Evolutionary conservation across 2,329 filamentous ascomycete species (phyloP).

Genomic region (Lecanoromycetidae sp.): DNA sequence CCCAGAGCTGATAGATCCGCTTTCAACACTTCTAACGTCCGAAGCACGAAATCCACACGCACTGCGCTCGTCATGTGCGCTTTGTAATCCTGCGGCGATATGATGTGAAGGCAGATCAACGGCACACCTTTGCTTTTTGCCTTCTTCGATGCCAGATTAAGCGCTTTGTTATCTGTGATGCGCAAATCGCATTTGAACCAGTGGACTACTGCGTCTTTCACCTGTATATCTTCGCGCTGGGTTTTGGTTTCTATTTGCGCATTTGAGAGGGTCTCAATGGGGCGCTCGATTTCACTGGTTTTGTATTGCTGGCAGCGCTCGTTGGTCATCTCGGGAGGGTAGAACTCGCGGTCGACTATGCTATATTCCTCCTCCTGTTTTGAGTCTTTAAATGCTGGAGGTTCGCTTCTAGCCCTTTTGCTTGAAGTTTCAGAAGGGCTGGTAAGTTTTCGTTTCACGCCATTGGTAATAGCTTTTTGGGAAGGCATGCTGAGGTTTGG

Average conservation of each 20-base stretch:
- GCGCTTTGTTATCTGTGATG: slow-evolving; percentile 57
- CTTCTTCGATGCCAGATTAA: slow-evolving; percentile 53
- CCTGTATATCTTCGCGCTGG: slow-evolving; percentile 39
- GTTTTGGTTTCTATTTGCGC: slow-evolving; percentile 50
- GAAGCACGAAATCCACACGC: slow-evolving; percentile 68
- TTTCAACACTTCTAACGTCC: slow-evolving; percentile 55
- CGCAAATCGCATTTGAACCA: slow-evolving; percentile 86
- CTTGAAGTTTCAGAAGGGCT: not conserved
- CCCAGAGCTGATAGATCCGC: slow-evolving; percentile 55
- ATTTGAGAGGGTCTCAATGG: slow-evolving; percentile 54
- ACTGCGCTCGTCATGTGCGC: slow-evolving; percentile 64
- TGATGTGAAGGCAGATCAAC: slow-evolving; percentile 62
- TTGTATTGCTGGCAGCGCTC: slow-evolving; percentile 64
- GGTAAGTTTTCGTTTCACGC: slow-evolving; percentile 12
- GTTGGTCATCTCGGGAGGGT: slow-evolving; percentile 77
- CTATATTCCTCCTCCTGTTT: slow-evolving; percentile 37
- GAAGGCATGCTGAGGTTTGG: not conserved
- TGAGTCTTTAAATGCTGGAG: slow-evolving; percentile 12
- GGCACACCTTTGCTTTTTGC: slow-evolving; percentile 58
- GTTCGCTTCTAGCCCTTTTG: slow-evolving; percentile 12
- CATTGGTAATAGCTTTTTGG: not conserved
- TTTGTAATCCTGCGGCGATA: slow-evolving; percentile 73
- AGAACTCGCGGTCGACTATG: slow-evolving; percentile 62
- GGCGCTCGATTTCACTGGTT: slow-evolving; percentile 54
- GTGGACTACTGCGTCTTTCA: slow-evolving; percentile 59